A percentile compares a stretch with the other conserved stretches of the same genome.
phyloP scores from a whole-genome alignment of 768 basidiomycete genomes.

The Lactarius indigo region DNA sequence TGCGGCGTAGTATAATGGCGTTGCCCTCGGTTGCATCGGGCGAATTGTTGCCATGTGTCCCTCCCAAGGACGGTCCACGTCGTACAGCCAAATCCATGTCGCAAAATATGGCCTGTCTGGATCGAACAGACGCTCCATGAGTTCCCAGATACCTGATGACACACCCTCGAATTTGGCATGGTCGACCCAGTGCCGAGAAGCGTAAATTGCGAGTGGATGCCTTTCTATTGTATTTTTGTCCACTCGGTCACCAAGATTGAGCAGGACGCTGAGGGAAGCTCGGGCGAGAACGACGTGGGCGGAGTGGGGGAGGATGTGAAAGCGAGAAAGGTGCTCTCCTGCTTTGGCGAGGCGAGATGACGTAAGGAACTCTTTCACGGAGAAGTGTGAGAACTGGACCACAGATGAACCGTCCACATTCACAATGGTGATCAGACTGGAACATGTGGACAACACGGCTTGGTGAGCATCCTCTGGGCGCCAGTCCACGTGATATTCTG shows the following conservation, averaged over 20 bases:
- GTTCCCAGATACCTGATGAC: not conserved
- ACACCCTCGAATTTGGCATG: not conserved
- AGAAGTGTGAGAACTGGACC: not conserved
- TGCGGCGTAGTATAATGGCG: conserved; percentile 3
- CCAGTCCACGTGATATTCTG: not conserved
- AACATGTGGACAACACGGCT: not conserved
- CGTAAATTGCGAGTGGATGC: not conserved
- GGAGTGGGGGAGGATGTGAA: not conserved
- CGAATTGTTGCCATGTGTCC: not conserved
- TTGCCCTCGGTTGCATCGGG: not conserved
- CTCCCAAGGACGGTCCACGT: not conserved
- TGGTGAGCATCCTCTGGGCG: not conserved
- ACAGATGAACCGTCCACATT: not conserved
- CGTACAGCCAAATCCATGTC: conserved; percentile 4
- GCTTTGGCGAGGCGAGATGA: not conserved
- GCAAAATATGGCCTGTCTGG: not conserved
- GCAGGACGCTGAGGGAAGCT: not conserved
- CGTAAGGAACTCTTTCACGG: not conserved
- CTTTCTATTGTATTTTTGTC: not conserved
- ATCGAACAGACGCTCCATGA: not conserved
- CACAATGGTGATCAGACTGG: not conserved
- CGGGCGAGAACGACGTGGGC: not conserved
- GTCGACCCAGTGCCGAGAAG: not conserved
- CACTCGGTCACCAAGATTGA: not conserved
- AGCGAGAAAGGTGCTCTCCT: not conserved